These are phyloP conservation scores for Oryza officinalis DNA, from an alignment of 176 grass and related monocot genomes.

Conservation along the genomic window DNA sequence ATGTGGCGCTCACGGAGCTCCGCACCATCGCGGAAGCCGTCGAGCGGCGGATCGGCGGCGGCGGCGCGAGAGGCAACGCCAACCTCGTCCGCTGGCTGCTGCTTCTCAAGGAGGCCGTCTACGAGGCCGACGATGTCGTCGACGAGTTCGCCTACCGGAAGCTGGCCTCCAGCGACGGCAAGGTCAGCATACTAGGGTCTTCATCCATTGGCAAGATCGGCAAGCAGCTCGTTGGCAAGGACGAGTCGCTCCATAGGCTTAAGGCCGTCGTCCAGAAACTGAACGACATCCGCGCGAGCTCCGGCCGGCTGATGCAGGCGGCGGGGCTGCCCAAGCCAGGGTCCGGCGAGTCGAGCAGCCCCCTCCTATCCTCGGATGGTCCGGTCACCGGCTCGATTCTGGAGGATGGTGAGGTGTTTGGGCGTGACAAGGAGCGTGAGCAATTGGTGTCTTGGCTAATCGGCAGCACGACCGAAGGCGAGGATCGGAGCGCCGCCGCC, in stretches of 20 bases:
- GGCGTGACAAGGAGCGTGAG: conserved; percentile 32
- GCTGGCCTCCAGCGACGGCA: neutral
- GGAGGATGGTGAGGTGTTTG: conserved; percentile 13
- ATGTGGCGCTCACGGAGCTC: neutral
- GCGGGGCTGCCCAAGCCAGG: neutral
- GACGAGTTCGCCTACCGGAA: conserved; percentile 36
- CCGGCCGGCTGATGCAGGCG: neutral
- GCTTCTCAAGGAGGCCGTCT: conserved; percentile 42
- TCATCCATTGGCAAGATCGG: neutral
- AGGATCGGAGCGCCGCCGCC: neutral
- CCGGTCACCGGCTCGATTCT: conserved; percentile 5
- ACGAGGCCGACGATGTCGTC: conserved; percentile 49
- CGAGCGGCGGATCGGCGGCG: conserved; percentile 1
- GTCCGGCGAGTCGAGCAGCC: neutral
- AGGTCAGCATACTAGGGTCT: neutral
- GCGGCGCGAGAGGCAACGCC: neutral
- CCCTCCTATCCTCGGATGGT: neutral
- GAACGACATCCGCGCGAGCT: neutral
- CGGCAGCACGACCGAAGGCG: neutral
- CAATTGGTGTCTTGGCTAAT: conserved; percentile 36
- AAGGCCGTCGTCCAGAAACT: conserved; percentile 32
- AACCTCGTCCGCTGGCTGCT: conserved; percentile 35
- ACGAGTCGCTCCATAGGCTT: conserved; percentile 46
- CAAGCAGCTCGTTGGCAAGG: conserved; percentile 18
- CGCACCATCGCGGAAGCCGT: neutral